phyloP scores from a whole-genome alignment of 768 basidiomycete genomes.

The Suillus plorans region DNA sequence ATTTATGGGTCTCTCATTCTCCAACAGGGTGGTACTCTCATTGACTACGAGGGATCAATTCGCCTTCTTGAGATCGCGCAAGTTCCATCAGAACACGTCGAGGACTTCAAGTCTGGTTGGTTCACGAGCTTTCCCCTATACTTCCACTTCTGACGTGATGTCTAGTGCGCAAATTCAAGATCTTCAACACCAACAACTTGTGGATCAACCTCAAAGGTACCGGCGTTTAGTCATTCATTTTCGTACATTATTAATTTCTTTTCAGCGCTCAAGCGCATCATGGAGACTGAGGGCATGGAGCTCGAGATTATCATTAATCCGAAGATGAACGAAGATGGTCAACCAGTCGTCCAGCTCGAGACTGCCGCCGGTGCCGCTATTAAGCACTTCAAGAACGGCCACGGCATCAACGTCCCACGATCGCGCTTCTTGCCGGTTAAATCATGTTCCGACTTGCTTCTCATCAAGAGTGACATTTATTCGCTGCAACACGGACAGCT shows the following conservation, averaged over 20 bases:
- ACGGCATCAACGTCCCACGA: constrained; percentile 74
- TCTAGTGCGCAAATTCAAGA: constrained; percentile 71
- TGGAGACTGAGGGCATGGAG: constrained; percentile 66
- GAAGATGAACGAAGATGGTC: constrained; percentile 67
- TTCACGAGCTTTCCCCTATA: background rate
- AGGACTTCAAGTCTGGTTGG: constrained; percentile 65
- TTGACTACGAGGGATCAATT: constrained; percentile 66
- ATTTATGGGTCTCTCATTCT: background rate
- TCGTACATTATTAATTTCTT: constrained; percentile 5
- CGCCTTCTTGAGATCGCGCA: constrained; percentile 77
- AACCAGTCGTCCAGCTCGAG: constrained; percentile 75
- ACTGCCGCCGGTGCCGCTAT: constrained; percentile 77
- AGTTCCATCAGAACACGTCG: constrained; percentile 68
- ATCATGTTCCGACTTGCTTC: constrained; percentile 60
- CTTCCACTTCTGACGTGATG: background rate
- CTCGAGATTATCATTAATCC: constrained; percentile 82
- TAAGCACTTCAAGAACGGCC: constrained; percentile 66
- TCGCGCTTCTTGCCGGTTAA: constrained; percentile 69
- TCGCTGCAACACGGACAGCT: constrained; percentile 67
- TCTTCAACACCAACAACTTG: constrained; percentile 74
- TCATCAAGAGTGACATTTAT: constrained; percentile 72
- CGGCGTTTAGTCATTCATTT: background rate
- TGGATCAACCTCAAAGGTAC: constrained; percentile 53
- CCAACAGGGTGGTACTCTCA: constrained; percentile 56
- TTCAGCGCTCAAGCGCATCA: constrained; percentile 68